phyloP scores from a whole-genome alignment of 164 flowering plant genomes.

The Piper betle region DNA sequence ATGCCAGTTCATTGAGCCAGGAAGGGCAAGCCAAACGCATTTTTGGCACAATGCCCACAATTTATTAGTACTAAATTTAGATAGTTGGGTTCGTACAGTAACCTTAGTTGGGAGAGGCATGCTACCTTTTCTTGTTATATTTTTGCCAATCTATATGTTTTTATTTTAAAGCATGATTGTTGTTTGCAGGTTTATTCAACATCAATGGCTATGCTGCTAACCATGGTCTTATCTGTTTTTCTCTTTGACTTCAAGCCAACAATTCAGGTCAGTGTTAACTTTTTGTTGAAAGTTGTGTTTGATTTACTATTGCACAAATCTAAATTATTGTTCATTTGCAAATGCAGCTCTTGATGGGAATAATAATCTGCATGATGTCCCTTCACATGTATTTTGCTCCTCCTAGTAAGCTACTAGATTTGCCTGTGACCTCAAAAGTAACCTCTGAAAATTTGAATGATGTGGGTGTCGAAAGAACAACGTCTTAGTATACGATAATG shows the following conservation, averaged over 20 bases:
- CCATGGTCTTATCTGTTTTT: constrained; percentile 66
- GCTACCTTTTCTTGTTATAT: neutral
- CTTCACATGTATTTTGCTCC: constrained; percentile 96
- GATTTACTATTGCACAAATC: neutral
- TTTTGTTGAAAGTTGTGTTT: neutral
- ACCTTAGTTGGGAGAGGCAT: too few species aligned
- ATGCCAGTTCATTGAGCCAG: too few species aligned
- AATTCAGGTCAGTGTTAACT: constrained; percentile 42
- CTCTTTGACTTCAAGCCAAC: constrained; percentile 83
- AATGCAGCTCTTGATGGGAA: constrained; percentile 89
- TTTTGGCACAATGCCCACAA: too few species aligned
- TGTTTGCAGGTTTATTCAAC: constrained; percentile 73
- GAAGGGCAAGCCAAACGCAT: too few species aligned
- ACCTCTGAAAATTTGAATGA: constrained; percentile 26
- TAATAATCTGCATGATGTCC: constrained; percentile 85
- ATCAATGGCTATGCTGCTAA: constrained; percentile 96
- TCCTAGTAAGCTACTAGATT: constrained; percentile 54
- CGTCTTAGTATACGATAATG: constrained; percentile 19
- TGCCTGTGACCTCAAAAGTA: constrained; percentile 35
- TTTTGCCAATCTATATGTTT: neutral
- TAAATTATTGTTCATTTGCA: neutral
- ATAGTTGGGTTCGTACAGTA: too few species aligned
- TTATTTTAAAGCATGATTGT: neutral
- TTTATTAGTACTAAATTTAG: too few species aligned
- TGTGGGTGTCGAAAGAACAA: constrained; percentile 36